Evolutionary conservation across 768 basidiomycete genomes (phyloP), one percentile per base, ranked within the genome.

Genomic region (Russula sp.): DNA sequence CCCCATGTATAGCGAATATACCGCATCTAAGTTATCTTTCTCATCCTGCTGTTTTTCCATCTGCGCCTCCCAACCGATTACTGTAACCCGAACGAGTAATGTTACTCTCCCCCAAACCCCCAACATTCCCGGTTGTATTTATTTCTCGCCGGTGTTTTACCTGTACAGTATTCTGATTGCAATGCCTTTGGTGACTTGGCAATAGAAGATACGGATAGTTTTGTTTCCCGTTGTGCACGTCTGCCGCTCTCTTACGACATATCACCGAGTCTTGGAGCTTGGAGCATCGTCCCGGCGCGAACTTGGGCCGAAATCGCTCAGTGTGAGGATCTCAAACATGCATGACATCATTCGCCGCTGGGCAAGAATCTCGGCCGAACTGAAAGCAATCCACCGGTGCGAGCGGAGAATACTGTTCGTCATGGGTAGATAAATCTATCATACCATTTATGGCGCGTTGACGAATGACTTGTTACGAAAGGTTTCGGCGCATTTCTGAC

Each of bases 41-140:
- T 47, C 3, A 7, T 2, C 45, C n/a, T 48, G 27, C 27, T 27
- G 27, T 55, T 7, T 49, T 50, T 50, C 49, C 32, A 13, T 44
- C 32, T n/a, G 47, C 45, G 45, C 61, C 27, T 52, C 62, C 45
- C 51, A 57, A 44, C 51, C 62, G 56, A 63, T 63, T 63, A n/a
- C n/a, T n/a, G n/a, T n/a, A 53, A 53, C 18, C 18, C 31, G 4
- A 4, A 14, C 20, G 7, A 27, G 40, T n/a, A 39, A 40, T 14
- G 49, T 16, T 20, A 34, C 22, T 42, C 47, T 20, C 37, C 34
- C 42, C 32, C 22, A 61, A 55, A 50, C 10, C 48, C 55, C 55
- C 55, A 52, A 51, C n/a, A 53, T 37, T 53, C 40, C 32, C 40
- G 1, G 20, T n/a, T 31, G 6, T 18, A 14, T 44, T 42, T 31